phyloP scores from a whole-genome alignment of 768 basidiomycete genomes.

The Leucocoprinus birnbaumii region DNA sequence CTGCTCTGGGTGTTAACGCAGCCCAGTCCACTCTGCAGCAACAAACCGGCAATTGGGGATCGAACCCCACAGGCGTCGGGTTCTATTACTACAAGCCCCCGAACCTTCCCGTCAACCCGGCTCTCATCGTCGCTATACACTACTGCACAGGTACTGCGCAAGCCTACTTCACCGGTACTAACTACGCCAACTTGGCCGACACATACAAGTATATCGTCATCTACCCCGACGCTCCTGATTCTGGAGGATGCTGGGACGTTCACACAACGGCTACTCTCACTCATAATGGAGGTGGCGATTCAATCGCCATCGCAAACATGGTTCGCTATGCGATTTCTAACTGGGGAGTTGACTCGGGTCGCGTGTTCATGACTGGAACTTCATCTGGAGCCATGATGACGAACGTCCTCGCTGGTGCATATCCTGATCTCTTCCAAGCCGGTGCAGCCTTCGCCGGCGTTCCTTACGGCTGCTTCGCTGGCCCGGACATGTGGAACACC shows the following conservation, averaged over 20 bases:
- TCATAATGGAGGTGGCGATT: constrained; percentile 55
- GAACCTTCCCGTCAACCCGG: constrained; percentile 32
- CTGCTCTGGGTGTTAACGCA: constrained; percentile 20
- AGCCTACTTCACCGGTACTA: constrained; percentile 46
- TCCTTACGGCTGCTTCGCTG: constrained; percentile 52
- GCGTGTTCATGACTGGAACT: constrained; percentile 49
- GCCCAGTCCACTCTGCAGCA: constrained; percentile 28
- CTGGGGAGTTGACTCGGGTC: constrained; percentile 41
- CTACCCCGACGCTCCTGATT: constrained; percentile 40
- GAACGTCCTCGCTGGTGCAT: constrained; percentile 49
- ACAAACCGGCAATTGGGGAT: constrained; percentile 43
- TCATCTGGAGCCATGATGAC: constrained; percentile 63
- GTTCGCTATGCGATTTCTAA: constrained; percentile 45
- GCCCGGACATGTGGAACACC: constrained; percentile 43
- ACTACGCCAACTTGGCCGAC: constrained; percentile 49
- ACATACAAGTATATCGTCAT: constrained; percentile 47
- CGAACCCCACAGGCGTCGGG: constrained; percentile 51
- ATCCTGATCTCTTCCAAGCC: constrained; percentile 52
- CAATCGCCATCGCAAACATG: constrained; percentile 45
- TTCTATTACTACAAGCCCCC: constrained; percentile 45
- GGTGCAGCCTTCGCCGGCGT: constrained; percentile 50
- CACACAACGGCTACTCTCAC: constrained; percentile 46
- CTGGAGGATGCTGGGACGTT: constrained; percentile 54
- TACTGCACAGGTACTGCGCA: constrained; percentile 50
- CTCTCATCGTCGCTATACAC: constrained; percentile 52